Conservation (phyloP, 441 rosid genomes). For the Pelargonium myrrhifolium region DNA sequence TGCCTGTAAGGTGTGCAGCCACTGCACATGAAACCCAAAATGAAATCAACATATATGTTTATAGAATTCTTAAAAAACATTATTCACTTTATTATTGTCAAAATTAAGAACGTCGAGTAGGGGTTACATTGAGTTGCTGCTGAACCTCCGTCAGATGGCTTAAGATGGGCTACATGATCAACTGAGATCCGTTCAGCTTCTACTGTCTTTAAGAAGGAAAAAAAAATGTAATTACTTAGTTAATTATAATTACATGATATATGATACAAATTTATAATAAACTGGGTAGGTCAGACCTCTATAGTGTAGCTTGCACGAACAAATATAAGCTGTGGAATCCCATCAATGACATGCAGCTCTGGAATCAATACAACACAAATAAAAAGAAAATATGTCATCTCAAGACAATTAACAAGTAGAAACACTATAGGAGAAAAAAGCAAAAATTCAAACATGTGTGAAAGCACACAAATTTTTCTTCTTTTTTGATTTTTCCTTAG, state of each 20-base stretch:
- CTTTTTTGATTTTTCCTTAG: too few relatives aligned
- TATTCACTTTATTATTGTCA: not conserved
- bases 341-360: constrained; percentile 94
- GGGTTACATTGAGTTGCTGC: constrained; percentile 79
- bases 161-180: constrained; percentile 94
- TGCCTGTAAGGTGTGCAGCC: constrained; percentile 96
- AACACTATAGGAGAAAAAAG: not conserved
- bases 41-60: not conserved
- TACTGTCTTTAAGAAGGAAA: constrained; percentile 49
- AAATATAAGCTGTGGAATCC: constrained; percentile 85
- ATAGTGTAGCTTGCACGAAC: constrained; percentile 78
- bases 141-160: constrained; percentile 95
- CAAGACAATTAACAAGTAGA: constrained; percentile 7
- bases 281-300: constrained; percentile 45
- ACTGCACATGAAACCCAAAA: constrained; percentile 34
- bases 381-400: constrained; percentile 8
- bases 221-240: constrained; percentile 5
- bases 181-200: constrained; percentile 93
- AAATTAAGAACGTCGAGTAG: not conserved
- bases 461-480: too few relatives aligned
- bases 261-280: not conserved
- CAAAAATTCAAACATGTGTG: not conserved
- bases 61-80: not conserved
- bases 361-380: constrained; percentile 19
- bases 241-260: not conserved